Conservation (phyloP, 2,329 filamentous ascomycete genomes). For the Colletotrichum cereale region DNA sequence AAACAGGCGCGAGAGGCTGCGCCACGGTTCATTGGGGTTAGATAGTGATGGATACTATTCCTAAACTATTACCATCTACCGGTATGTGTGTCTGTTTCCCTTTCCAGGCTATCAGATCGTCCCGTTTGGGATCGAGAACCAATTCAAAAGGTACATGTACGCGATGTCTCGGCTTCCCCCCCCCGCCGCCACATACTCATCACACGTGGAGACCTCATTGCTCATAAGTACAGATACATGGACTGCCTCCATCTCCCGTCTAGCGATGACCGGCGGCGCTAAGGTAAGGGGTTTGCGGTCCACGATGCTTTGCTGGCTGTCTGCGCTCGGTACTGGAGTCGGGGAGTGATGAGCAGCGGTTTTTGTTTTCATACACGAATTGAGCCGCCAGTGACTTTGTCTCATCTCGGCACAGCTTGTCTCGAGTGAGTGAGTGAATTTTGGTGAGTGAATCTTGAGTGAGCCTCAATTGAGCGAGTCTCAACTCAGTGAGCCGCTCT, state of each 20-base stretch:
- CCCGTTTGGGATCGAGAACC: too few species aligned
- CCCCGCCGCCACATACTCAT: too few species aligned
- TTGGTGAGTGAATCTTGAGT: neutral
- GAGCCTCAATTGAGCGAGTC: neutral
- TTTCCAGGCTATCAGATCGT: too few species aligned
- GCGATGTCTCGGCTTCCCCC: neutral
- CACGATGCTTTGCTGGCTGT: neutral
- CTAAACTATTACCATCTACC: too few species aligned
- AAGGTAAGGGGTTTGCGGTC: neutral
- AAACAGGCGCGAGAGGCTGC: neutral
- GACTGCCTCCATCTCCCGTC: neutral
- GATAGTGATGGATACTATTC: too few species aligned
- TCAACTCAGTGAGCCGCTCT: neutral
- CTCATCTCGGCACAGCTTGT: neutral
- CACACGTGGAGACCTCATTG: too few species aligned
- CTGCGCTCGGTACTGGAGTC: conserved; percentile 5
- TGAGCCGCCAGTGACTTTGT: neutral
- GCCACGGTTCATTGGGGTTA: neutral
- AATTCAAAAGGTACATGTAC: too few species aligned
- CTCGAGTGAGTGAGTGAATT: too few species aligned
- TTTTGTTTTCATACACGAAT: too few species aligned
- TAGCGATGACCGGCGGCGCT: neutral
- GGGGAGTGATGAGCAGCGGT: too few species aligned
- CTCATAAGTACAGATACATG: neutral
- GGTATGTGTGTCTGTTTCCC: too few species aligned